Base-by-base conservation (phyloP, 148 eudicot species). In the Pouteria glomerata region DNA sequence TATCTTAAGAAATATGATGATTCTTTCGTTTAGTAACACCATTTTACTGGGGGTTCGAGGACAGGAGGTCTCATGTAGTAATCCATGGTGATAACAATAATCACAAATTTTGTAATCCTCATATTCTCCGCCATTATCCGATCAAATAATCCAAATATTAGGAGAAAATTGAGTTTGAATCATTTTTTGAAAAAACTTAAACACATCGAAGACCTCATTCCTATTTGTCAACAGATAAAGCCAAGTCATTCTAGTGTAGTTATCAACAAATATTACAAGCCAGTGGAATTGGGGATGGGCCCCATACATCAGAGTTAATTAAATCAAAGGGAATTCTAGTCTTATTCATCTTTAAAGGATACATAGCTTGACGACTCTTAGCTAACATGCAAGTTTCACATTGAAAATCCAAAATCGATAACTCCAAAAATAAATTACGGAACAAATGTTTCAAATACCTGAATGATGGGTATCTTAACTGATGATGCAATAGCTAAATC, bases 231-330 rank as follows among this genome's bases (percentile, higher is more conserved):
- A 6, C 35, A 67, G 8, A 47, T 67, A 67, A 6, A 50, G 33
- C 71, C 34, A 67, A 45, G 57, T 67, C 57, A 50, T 47, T 30
- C 57, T 19, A 24, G 57, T 67, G n/a, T 34, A 67, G 19, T 67
- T 56, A 67, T 67, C 57, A 0, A 67, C 71, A 47, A 8, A 50
- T 41, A 11, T 41, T 41, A 41, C 45, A 41, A 41, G 11, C 45
- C 45, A 41, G 11, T 41, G 45, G 11, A n/a, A n/a, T n/a, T n/a
- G n/a, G n/a, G n/a, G n/a, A n/a, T n/a, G n/a, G n/a, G n/a, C n/a
- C n/a, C n/a, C n/a, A n/a, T n/a, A n/a, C n/a, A n/a, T n/a, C n/a
- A n/a, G n/a, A n/a, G n/a, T n/a, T n/a, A n/a, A n/a, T n/a, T n/a
- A n/a, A n/a, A n/a, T n/a, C n/a, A n/a, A n/a, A n/a, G n/a, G n/a